Conservation (phyloP, 2,329 filamentous ascomycete species). For the Nemania sp. region DNA sequence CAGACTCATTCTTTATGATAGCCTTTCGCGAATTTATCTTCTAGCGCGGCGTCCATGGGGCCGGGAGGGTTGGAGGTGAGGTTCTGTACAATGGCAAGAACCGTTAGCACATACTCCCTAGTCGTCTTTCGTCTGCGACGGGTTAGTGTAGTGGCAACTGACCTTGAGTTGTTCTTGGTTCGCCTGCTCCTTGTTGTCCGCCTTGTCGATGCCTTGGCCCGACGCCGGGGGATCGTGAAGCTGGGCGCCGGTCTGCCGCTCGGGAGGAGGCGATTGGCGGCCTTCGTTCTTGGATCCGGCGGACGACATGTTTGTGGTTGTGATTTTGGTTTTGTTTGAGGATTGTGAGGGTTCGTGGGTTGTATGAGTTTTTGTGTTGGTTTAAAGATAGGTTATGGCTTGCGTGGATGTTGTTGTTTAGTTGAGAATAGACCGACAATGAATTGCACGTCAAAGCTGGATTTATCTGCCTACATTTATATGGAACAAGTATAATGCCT, state of each 20-base stretch:
- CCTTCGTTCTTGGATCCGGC: slow-evolving; percentile 52
- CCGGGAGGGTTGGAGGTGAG: slow-evolving; percentile 69
- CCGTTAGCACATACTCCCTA: neutral
- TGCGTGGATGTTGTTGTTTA: too few species aligned
- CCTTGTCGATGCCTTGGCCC: slow-evolving; percentile 61
- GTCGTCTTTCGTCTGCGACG: neutral
- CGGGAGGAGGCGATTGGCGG: slow-evolving; percentile 77
- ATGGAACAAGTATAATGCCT: too few species aligned
- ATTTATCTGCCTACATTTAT: too few species aligned
- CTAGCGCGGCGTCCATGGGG: slow-evolving; percentile 61
- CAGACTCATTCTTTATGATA: slow-evolving; percentile 5
- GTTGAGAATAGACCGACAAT: too few species aligned
- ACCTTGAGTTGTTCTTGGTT: slow-evolving; percentile 58
- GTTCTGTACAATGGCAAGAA: slow-evolving; percentile 41
- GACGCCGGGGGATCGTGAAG: slow-evolving; percentile 59
- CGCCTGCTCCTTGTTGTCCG: slow-evolving; percentile 55
- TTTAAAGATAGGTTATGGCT: too few species aligned
- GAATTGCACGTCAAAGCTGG: too few species aligned
- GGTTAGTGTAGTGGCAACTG: slow-evolving; percentile 22
- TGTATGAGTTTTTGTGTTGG: too few species aligned
- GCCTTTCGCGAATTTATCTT: slow-evolving; percentile 63
- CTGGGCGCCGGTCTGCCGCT: slow-evolving; percentile 68
- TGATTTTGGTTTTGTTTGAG: neutral
- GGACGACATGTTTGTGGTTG: slow-evolving; percentile 63
- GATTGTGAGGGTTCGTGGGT: neutral